Evolutionary conservation across 805 yeast species (phyloP), one percentile per base, ranked within the genome.

Genomic region (Kuraishia piskuri): DNA sequence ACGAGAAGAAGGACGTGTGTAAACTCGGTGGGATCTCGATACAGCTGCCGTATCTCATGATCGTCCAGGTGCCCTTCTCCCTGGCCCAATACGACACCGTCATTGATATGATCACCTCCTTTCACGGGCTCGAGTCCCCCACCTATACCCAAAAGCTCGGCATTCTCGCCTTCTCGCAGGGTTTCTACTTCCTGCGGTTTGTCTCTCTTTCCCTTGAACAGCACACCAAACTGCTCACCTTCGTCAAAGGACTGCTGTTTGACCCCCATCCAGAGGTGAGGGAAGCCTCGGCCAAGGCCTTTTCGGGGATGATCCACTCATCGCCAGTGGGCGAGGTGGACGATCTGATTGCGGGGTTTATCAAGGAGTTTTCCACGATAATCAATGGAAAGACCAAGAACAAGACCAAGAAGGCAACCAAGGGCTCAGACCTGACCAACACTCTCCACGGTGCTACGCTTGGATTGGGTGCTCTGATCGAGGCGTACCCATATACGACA

Each of bases 401-500:
- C 7, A 65, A 63, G 52, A 55, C 52, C 21, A 37, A 40, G n/a
- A 21, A 37, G 10, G 10, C 50, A 14, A 65, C 65, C 22, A 60
- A 59, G 20, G 63, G 68, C 58, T 57, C 64, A 46, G 54, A 57
- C 54, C 22, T 50, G 55, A 45, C 24, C 10, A 45, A 45, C 14
- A 46, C 9, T 54, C 17, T 90, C 2, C 98, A 92, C 64, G 96
- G 95, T 2, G 90, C 96, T 1, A 83, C 91, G 0, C 70, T 94
- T 22, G 98, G 97, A 0, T 70, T 92, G 1, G 96, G 97, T 8
- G 88, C 97, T 0, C 70, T 92, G 47, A 80, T 94, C 1, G 83
- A 84, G 49, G 97, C 98, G 0, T 94, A 87, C 68, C 92, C 98
- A 1, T 94, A 90, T 62, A 72, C 76, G 2, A 86, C 96, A 0